Evolutionary conservation across 106 monocot genomes (phyloP).

Genomic region (Alisma plantagoaquatica): DNA sequence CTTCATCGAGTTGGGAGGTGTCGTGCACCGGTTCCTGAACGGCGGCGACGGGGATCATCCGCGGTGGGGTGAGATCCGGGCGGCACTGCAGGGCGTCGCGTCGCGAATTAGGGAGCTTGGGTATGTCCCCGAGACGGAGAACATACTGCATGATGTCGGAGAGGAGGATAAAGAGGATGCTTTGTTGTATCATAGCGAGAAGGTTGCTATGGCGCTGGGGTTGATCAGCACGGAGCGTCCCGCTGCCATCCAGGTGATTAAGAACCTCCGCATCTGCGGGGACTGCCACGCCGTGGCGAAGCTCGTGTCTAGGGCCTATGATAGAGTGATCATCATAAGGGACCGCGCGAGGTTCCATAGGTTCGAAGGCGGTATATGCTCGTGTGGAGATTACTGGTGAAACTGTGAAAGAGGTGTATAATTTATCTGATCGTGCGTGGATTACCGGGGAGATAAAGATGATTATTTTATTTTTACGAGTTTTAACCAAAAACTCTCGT

Average conservation of each 20-base stretch:
- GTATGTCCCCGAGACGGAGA: conserved; percentile 43
- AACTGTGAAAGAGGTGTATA: neutral
- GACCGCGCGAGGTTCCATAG: conserved; percentile 55
- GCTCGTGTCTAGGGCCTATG: conserved; percentile 47
- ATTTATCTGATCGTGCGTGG: too few relatives aligned
- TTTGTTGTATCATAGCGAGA: conserved; percentile 59
- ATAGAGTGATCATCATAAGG: conserved; percentile 31
- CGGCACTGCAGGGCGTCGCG: conserved; percentile 43
- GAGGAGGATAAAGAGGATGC: conserved; percentile 87
- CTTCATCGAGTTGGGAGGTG: conserved; percentile 46
- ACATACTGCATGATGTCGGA: conserved; percentile 75
- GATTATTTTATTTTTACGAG: too few relatives aligned
- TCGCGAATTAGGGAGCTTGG: conserved; percentile 44
- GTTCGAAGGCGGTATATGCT: conserved; percentile 45
- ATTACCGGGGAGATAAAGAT: too few relatives aligned
- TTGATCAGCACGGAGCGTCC: conserved; percentile 13
- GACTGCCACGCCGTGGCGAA: conserved; percentile 54
- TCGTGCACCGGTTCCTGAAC: conserved; percentile 53
- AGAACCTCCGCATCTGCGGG: conserved; percentile 55
- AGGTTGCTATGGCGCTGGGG: conserved; percentile 47
- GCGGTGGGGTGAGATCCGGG: conserved; percentile 54
- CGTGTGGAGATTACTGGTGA: conserved; percentile 71
- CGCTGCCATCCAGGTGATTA: conserved; percentile 24
- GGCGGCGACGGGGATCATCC: conserved; percentile 57
- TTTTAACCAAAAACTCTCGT: too few relatives aligned